phyloP scores from a whole-genome alignment of 805 yeast species.

The Isabelozyma pseudorhagii region DNA sequence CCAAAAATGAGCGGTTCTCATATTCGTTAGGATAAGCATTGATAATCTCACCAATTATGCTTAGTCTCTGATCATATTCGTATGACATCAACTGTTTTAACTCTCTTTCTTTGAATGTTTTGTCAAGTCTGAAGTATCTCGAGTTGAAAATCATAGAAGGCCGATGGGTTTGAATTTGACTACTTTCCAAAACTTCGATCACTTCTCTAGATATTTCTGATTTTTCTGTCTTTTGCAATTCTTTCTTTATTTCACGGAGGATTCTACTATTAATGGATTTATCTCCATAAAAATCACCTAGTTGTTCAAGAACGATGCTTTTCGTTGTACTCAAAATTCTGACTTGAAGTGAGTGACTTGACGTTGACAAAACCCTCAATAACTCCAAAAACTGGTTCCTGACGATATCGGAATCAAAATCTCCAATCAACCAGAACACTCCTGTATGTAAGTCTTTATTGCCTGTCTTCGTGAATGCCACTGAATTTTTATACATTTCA shows the following conservation, averaged over 20 bases:
- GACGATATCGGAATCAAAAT: slow-evolving; percentile 39
- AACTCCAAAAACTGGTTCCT: slow-evolving; percentile 41
- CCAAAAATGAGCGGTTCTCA: slow-evolving; percentile 11
- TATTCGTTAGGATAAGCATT: slow-evolving; percentile 24
- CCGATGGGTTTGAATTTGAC: slow-evolving; percentile 28
- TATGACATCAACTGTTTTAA: slow-evolving; percentile 40
- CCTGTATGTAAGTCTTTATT: slow-evolving; percentile 44
- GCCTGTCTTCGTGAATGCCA: slow-evolving; percentile 13
- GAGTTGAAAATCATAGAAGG: slow-evolving; percentile 53
- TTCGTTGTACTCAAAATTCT: slow-evolving; percentile 24
- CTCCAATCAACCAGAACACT: slow-evolving; percentile 57
- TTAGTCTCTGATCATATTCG: slow-evolving; percentile 47
- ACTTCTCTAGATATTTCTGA: neutral
- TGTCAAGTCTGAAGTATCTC: slow-evolving; percentile 40
- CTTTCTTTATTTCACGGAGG: slow-evolving; percentile 1
- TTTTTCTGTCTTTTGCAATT: neutral
- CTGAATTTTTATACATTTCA: slow-evolving; percentile 22
- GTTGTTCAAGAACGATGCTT: neutral
- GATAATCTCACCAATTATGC: slow-evolving; percentile 23
- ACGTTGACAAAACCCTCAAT: slow-evolving; percentile 18
- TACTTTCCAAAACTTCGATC: slow-evolving; percentile 20
- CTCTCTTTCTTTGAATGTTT: slow-evolving; percentile 18
- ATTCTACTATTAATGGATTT: neutral
- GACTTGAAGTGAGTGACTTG: slow-evolving; percentile 34
- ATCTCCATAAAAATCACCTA: neutral